Conservation (phyloP, 345 rosid species). For the Limnanthes douglasii region DNA sequence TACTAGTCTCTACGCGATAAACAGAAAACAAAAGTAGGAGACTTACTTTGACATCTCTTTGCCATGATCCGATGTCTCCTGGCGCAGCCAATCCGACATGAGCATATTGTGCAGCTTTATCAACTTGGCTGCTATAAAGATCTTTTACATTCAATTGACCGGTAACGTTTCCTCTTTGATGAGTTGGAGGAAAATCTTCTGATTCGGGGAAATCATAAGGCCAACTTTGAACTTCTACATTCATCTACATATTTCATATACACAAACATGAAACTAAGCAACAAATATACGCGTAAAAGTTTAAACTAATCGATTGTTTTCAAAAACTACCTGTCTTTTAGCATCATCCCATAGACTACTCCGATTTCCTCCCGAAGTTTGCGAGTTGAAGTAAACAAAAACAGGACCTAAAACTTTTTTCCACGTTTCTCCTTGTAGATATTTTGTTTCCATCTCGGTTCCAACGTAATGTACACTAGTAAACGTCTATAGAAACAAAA, state of each 20-base stretch:
- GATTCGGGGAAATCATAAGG: slow-evolving; percentile 54
- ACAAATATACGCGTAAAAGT: no score
- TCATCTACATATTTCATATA: slow-evolving; percentile 22
- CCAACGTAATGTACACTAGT: slow-evolving; percentile 74
- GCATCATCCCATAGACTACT: slow-evolving; percentile 64
- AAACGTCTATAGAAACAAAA: slow-evolving; percentile 46
- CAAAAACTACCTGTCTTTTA: slow-evolving; percentile 34
- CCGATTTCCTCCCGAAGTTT: slow-evolving; percentile 3
- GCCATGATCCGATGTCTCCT: slow-evolving; percentile 78
- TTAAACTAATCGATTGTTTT: no score
- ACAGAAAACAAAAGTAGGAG: neutral
- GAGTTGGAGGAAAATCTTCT: slow-evolving; percentile 23
- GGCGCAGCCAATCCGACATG: slow-evolving; percentile 80
- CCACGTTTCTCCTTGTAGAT: slow-evolving; percentile 54
- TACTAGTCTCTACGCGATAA: neutral
- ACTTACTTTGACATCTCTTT: slow-evolving; percentile 51
- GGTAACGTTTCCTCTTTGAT: slow-evolving; percentile 21
- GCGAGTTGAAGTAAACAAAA: slow-evolving; percentile 51
- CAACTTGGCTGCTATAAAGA: slow-evolving; percentile 1
- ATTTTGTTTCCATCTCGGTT: slow-evolving; percentile 33
- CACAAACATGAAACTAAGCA: no score
- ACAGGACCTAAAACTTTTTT: slow-evolving; percentile 80
- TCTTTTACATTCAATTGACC: slow-evolving; percentile 30
- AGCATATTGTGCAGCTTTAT: slow-evolving; percentile 29
- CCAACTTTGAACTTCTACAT: slow-evolving; percentile 42